phyloP scores from a whole-genome alignment of 805 yeast genomes.

The Sugiyamaella valdiviana region DNA sequence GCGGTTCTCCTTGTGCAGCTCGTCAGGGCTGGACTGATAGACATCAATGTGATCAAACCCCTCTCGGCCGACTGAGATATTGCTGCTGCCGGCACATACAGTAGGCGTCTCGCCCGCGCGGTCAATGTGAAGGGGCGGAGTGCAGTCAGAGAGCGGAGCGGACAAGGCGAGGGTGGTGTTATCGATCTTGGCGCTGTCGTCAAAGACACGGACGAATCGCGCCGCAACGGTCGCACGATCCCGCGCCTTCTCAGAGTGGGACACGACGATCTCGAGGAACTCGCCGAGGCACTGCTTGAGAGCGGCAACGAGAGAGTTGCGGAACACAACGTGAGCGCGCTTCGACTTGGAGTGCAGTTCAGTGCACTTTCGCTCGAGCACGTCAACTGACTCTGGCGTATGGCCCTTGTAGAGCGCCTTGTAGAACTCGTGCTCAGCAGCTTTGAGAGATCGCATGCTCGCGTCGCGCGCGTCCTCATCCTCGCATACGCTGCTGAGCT shows the following conservation, averaged over 20 bases:
- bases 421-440: constrained; percentile 19
- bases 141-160: neutral
- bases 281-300: neutral
- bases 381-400: constrained; percentile 11
- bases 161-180: neutral
- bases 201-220: neutral
- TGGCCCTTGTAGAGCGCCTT: constrained; percentile 19
- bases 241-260: neutral
- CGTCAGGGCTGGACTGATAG: neutral
- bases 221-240: neutral
- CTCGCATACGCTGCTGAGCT: neutral
- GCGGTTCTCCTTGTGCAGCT: neutral
- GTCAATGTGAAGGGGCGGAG: neutral
- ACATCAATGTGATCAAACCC: neutral
- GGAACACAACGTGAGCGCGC: constrained; percentile 6
- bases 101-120: neutral
- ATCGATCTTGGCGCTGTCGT: neutral
- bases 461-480: constrained; percentile 17
- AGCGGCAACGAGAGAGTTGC: constrained; percentile 8
- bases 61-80: no score
- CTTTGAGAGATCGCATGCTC: constrained; percentile 3
- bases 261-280: neutral
- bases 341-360: constrained; percentile 10
- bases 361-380: constrained; percentile 11
- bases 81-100: neutral